Conservation (phyloP, 2,329 filamentous ascomycete genomes). For the Penicillium sp. region DNA sequence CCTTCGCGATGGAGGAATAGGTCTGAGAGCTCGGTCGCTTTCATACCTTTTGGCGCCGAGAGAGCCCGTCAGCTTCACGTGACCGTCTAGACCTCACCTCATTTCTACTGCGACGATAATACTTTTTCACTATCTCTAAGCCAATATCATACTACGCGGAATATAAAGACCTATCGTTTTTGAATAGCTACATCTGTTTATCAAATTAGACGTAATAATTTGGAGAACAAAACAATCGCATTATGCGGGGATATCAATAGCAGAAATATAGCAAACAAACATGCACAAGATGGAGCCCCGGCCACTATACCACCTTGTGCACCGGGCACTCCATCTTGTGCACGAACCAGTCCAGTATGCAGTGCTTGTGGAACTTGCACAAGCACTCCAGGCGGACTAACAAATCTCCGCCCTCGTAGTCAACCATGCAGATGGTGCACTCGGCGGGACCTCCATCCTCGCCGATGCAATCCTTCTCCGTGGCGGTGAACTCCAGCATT, state of each 20-base stretch:
- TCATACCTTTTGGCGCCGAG: not conserved
- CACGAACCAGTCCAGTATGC: conserved; percentile 62
- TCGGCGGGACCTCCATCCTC: conserved; percentile 55
- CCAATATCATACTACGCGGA: too few relatives aligned
- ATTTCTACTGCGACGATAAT: too few relatives aligned
- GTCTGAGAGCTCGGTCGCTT: not conserved
- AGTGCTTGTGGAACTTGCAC: conserved; percentile 63
- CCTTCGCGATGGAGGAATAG: not conserved
- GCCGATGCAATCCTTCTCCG: conserved; percentile 62
- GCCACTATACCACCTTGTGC: conserved; percentile 48
- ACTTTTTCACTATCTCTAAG: too few relatives aligned
- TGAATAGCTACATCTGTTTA: too few relatives aligned
- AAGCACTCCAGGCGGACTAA: conserved; percentile 62
- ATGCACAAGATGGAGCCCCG: not conserved
- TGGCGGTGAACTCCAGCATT: conserved; percentile 55
- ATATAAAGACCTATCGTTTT: too few relatives aligned
- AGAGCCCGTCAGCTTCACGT: not conserved
- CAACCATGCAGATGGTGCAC: conserved; percentile 65
- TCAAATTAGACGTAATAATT: not conserved
- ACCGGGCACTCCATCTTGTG: conserved; percentile 61
- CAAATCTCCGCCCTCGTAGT: conserved; percentile 60
- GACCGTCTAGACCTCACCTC: not conserved
- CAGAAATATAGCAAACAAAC: not conserved
- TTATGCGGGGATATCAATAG: not conserved
- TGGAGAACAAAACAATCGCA: not conserved